Evolutionary conservation across 345 rosid genomes (phyloP), one percentile per base, ranked within the genome.

Genomic region (Bruguiera parviflora): DNA sequence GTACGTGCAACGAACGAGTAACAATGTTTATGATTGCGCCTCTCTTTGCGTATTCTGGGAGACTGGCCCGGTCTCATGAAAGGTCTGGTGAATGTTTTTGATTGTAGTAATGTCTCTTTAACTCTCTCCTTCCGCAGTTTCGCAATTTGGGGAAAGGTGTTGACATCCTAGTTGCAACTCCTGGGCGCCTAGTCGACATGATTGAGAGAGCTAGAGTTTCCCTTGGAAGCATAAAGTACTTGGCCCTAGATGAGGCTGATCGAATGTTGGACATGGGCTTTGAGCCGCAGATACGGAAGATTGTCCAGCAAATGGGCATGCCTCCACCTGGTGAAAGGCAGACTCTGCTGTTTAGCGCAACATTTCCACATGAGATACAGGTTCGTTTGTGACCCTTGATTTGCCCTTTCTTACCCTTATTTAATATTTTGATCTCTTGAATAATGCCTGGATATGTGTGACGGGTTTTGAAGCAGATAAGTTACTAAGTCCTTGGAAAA

Each of bases 241-340:
- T 86, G 83, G 85, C 85, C 3, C 55, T 86, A 22, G 89, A 86
- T 70, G 89, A 86, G 70, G 87, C 89, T 49, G 89, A 85, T 43
- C 56, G 85, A 25, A 85, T 85, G 89, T 61, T 85, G 73, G 89
- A 85, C 53, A 86, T 83, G 89, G 89, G 89, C 32, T 86, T 86
- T 73, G 89, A 84, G 72, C 89, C 78, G 22, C 89, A 86, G 72
- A 86, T 86, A 46, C 55, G 89, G 67, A 78, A 74, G 75, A 83
- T 86, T 66, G 87, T 78, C 7, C 77, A 86, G 66, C 80, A 71
- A 71, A 79, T 75, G 81, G 89, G 61, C 63, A 83, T 85, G 87
- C 89, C 89, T 58, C 72, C 85, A 22, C 69, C 84, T 16, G 85
- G 80, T 57, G 32, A 65, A 46, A 81, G 89, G 67, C 89, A 85